Conservation (phyloP, 495 filamentous ascomycete genomes). For the Daldinia decipiens region DNA sequence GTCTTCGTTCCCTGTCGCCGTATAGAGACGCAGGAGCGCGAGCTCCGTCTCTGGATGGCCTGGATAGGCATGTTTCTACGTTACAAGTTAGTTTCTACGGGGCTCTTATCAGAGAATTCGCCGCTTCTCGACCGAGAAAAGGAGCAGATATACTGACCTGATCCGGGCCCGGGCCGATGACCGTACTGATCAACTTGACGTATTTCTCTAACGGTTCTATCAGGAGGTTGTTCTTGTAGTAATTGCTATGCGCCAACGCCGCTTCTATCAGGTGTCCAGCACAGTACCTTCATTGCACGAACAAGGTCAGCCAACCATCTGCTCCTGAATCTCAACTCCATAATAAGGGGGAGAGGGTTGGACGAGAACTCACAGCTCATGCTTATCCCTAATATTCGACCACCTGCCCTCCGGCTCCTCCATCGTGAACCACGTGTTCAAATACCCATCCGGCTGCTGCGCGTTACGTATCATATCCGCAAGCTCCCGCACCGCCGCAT, state of each 20-base stretch:
- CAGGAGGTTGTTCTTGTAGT: constrained; percentile 61
- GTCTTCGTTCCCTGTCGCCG: constrained; percentile 55
- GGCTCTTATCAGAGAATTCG: neutral
- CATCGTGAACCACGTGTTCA: constrained; percentile 69
- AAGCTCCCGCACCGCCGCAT: constrained; percentile 63
- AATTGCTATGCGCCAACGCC: constrained; percentile 62
- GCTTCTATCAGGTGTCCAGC: constrained; percentile 70
- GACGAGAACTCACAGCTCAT: constrained; percentile 63
- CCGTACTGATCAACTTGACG: constrained; percentile 61
- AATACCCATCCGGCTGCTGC: constrained; percentile 66
- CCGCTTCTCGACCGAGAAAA: neutral
- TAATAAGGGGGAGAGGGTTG: neutral
- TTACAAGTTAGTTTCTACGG: neutral
- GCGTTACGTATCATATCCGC: constrained; percentile 65
- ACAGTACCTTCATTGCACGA: constrained; percentile 57
- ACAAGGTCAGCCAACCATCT: constrained; percentile 14
- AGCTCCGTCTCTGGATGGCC: constrained; percentile 71
- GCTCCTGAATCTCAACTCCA: neutral
- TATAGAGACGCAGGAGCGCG: constrained; percentile 64
- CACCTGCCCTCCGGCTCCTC: constrained; percentile 63
- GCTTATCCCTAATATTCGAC: constrained; percentile 68
- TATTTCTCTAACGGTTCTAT: constrained; percentile 64
- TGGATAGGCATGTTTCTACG: constrained; percentile 64
- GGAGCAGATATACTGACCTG: constrained; percentile 46
- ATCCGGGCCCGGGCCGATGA: constrained; percentile 59